A percentile compares a stretch with the other conserved stretches of the same genome.
Evolutionary conservation across 495 filamentous ascomycete species (phyloP).

Genomic region (Pyrenopolyporus hunteri): DNA sequence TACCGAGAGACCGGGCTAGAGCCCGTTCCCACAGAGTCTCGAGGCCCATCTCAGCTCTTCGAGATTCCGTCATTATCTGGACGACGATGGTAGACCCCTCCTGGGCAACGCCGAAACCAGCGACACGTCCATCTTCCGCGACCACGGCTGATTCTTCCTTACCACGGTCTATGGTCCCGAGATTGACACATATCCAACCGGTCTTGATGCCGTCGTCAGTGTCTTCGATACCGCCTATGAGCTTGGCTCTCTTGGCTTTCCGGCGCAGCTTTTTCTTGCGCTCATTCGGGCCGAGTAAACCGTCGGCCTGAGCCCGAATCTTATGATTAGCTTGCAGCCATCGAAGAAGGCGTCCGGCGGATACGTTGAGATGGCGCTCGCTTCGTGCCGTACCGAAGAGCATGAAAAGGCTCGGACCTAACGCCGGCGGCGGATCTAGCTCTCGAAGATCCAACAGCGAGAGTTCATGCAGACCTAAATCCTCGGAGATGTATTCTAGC

Average conservation of each 20-base stretch:
- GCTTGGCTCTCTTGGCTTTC: constrained; percentile 76
- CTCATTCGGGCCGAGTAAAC: constrained; percentile 86
- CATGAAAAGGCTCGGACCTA: constrained; percentile 91
- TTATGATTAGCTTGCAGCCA: constrained; percentile 79
- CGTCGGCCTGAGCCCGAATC: constrained; percentile 79
- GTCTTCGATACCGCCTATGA: constrained; percentile 63
- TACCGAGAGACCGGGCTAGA: constrained; percentile 49
- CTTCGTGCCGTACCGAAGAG: constrained; percentile 90
- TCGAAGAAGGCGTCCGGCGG: constrained; percentile 84
- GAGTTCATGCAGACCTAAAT: constrained; percentile 82
- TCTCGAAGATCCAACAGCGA: constrained; percentile 78
- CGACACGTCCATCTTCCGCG: constrained; percentile 54
- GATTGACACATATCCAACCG: constrained; percentile 95
- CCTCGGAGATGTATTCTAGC: constrained; percentile 77
- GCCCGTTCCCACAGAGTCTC: constrained; percentile 76
- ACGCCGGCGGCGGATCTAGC: constrained; percentile 82
- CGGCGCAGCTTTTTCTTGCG: constrained; percentile 84
- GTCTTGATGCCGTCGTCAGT: constrained; percentile 82
- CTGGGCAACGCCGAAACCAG: constrained; percentile 77
- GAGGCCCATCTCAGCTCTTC: constrained; percentile 81
- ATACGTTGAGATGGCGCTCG: constrained; percentile 91
- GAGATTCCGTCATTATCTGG: constrained; percentile 87
- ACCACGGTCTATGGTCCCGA: constrained; percentile 68
- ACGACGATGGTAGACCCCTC: constrained; percentile 71
- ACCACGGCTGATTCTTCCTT: constrained; percentile 50